Conservation (phyloP, 192 early-diverging fungal genomes). For the Backusella tuberculispora region DNA sequence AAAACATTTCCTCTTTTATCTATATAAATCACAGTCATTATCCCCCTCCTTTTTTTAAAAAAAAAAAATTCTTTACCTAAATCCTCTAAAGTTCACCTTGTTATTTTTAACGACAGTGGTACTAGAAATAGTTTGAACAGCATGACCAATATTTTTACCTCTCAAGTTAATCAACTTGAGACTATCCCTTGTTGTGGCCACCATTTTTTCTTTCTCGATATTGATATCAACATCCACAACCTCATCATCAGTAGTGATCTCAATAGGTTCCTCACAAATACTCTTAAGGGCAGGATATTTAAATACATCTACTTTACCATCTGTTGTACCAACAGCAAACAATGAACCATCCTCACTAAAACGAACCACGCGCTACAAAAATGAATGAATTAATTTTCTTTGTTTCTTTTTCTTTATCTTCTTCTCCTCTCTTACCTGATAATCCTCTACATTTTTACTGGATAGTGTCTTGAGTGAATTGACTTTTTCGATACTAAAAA, state of each 20-base stretch:
- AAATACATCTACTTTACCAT: conserved; percentile 64
- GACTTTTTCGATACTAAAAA: conserved; percentile 19
- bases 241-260: conserved; percentile 60
- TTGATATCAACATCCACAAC: conserved; percentile 73
- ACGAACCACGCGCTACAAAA: conserved; percentile 54
- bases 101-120: conserved; percentile 46
- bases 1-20: background rate
- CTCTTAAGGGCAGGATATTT: conserved; percentile 63
- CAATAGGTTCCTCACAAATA: conserved; percentile 59
- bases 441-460: conserved; percentile 56
- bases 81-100: conserved; percentile 51
- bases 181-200: conserved; percentile 51
- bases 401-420: background rate
- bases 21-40: background rate
- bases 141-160: conserved; percentile 44
- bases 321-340: conserved; percentile 69
- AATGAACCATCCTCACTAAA: conserved; percentile 70
- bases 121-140: conserved; percentile 50
- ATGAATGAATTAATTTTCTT: background rate
- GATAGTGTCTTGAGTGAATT: conserved; percentile 47
- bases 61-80: conserved; percentile 38
- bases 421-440: conserved; percentile 50
- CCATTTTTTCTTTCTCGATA: conserved; percentile 51
- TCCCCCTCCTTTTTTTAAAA: too few relatives aligned
- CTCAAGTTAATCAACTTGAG: conserved; percentile 48